Conservation (phyloP, 2,329 filamentous ascomycete species). For the Cercospora sojina region DNA sequence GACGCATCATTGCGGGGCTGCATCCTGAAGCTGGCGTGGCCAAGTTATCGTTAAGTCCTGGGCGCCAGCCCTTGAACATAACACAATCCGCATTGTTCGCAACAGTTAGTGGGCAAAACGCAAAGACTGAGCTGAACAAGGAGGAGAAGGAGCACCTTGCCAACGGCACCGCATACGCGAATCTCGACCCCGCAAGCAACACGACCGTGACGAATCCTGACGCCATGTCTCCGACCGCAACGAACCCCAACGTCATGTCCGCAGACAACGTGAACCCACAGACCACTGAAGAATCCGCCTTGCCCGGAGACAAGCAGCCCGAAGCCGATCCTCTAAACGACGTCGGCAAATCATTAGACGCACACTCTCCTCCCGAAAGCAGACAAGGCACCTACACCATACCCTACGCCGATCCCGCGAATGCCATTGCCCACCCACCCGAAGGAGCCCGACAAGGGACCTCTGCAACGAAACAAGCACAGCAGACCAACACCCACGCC, state of each 20-base stretch:
- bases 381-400: conserved; percentile 30
- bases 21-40: conserved; percentile 31
- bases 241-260: conserved; percentile 5
- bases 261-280: conserved; percentile 9
- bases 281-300: conserved; percentile 3
- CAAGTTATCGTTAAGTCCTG: conserved; percentile 31
- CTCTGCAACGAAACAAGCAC: conserved; percentile 42
- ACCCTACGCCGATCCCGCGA: conserved; percentile 30
- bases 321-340: conserved; percentile 11
- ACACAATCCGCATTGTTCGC: conserved; percentile 25
- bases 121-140: conserved; percentile 5
- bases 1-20: conserved; percentile 43
- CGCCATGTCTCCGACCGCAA: neutral
- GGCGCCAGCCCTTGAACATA: conserved; percentile 22
- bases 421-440: conserved; percentile 42
- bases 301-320: conserved; percentile 1
- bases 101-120: conserved; percentile 11
- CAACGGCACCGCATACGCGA: conserved; percentile 6
- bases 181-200: neutral
- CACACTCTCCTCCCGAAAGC: conserved; percentile 20
- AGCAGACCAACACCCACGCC: conserved; percentile 47
- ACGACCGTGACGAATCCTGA: neutral
- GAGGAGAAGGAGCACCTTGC: conserved; percentile 3
- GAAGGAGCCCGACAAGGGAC: conserved; percentile 41
- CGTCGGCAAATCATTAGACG: conserved; percentile 16